phyloP scores from a whole-genome alignment of 2,329 filamentous ascomycete genomes.

The Sporothrix pallida region DNA sequence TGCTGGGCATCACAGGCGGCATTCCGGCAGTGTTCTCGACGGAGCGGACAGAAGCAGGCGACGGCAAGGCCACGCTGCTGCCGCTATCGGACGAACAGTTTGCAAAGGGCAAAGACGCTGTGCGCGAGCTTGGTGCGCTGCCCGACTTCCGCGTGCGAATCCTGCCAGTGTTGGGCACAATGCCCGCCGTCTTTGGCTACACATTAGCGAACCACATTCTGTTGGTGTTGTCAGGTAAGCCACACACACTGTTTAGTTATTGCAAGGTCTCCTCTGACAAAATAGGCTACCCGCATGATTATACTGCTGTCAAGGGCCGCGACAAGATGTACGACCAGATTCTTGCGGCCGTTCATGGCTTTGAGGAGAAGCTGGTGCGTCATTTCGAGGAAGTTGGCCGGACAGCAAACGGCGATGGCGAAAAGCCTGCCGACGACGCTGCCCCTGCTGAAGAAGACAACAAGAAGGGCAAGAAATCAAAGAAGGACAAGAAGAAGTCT shows the following conservation, averaged over 20 bases:
- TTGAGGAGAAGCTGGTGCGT: constrained; percentile 76
- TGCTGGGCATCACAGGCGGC: constrained; percentile 77
- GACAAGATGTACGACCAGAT: constrained; percentile 94
- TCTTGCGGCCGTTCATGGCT: constrained; percentile 73
- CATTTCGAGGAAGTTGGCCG: constrained; percentile 17
- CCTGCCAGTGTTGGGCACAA: constrained; percentile 90
- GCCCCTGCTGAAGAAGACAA: not conserved
- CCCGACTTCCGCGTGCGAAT: constrained; percentile 96
- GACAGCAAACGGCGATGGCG: not conserved
- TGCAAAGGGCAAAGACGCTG: constrained; percentile 71
- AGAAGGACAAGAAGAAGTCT: constrained; percentile 25
- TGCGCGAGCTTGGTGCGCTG: constrained; percentile 85
- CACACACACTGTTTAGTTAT: not conserved
- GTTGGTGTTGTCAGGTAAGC: constrained; percentile 66
- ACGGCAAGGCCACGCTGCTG: constrained; percentile 87
- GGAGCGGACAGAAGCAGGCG: constrained; percentile 71
- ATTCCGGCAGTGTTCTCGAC: constrained; percentile 93
- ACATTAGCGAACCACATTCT: constrained; percentile 93
- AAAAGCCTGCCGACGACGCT: not conserved
- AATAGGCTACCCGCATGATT: constrained; percentile 82
- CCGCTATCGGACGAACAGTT: constrained; percentile 89
- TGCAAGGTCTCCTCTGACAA: not conserved
- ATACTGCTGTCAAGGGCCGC: constrained; percentile 77
- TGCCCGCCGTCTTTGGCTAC: constrained; percentile 96
- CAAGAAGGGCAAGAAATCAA: constrained; percentile 18